These are phyloP conservation scores for Pyrus bretschneideri DNA, from an alignment of 306 rosid genomes.

Conservation along the genomic window DNA sequence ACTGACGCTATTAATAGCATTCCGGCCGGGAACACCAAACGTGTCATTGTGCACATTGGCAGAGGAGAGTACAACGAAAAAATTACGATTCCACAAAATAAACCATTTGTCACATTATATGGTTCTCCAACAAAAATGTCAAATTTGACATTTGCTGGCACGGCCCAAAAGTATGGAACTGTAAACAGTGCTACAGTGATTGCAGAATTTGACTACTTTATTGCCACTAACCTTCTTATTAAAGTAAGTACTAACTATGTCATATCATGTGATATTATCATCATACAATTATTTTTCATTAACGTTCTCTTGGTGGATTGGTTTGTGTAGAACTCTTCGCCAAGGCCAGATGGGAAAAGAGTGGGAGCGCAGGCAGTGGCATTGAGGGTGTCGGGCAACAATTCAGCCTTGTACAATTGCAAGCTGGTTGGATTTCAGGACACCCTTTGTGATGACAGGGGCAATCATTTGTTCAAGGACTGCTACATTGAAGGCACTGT, in stretches of 20 bases:
- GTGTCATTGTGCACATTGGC: slow-evolving; percentile 48
- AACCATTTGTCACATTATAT: slow-evolving; percentile 43
- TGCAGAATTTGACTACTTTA: slow-evolving; percentile 28
- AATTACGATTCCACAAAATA: slow-evolving; percentile 26
- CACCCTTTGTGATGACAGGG: slow-evolving; percentile 44
- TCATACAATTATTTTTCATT: neutral
- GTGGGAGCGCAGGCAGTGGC: slow-evolving; percentile 42
- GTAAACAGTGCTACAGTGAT: slow-evolving; percentile 50
- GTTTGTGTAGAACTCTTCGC: slow-evolving; percentile 30
- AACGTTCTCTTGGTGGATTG: neutral
- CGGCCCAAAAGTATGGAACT: slow-evolving; percentile 39
- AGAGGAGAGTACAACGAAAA: slow-evolving; percentile 52
- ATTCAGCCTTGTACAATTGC: slow-evolving; percentile 32
- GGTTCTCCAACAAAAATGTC: slow-evolving; percentile 32
- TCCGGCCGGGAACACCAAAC: slow-evolving; percentile 33
- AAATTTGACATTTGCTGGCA: slow-evolving; percentile 33
- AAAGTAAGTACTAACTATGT: neutral
- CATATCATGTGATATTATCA: neutral
- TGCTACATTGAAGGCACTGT: slow-evolving; percentile 42
- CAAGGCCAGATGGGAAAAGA: slow-evolving; percentile 23
- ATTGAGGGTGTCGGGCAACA: slow-evolving; percentile 30
- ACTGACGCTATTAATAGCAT: slow-evolving; percentile 42
- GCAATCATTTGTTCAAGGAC: slow-evolving; percentile 37
- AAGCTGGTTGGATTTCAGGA: slow-evolving; percentile 40
- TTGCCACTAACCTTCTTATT: slow-evolving; percentile 31